Percentiles rank a stretch among this genome's conserved stretches.
Evolutionary conservation across 768 basidiomycete genomes (phyloP).

Genomic region (Auriculariales sp.): DNA sequence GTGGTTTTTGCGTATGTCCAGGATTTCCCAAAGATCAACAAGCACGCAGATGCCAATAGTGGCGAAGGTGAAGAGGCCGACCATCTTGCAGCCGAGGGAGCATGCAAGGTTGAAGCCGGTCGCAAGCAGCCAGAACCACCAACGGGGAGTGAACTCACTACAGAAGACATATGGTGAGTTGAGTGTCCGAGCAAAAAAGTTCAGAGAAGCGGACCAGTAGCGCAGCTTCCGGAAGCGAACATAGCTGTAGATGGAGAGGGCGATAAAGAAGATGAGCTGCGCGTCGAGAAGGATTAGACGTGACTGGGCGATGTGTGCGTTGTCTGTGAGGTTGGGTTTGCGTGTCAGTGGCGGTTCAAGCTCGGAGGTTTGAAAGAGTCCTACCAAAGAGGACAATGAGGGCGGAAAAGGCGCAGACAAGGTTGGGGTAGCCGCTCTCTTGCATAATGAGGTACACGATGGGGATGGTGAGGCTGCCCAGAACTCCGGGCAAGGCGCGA

Average conservation of each 20-base stretch:
- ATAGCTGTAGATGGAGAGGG: conserved; percentile 85
- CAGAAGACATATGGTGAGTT: conserved; percentile 6
- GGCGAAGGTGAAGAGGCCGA: conserved; percentile 81
- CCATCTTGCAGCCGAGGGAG: conserved; percentile 96
- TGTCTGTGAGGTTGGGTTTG: conserved; percentile 39
- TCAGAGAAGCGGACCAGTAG: conserved; percentile 40
- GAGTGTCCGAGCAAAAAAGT: background rate
- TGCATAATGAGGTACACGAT: conserved; percentile 95
- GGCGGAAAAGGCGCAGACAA: conserved; percentile 85
- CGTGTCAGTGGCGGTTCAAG: background rate
- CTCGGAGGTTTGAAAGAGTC: conserved; percentile 14
- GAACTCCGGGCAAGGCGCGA: conserved; percentile 80
- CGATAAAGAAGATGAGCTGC: conserved; percentile 88
- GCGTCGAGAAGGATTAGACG: conserved; percentile 93
- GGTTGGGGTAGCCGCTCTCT: conserved; percentile 88
- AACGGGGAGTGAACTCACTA: conserved; percentile 76
- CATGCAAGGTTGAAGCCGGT: conserved; percentile 93
- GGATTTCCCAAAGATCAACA: conserved; percentile 86
- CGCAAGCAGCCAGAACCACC: conserved; percentile 89
- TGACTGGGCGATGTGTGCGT: conserved; percentile 91
- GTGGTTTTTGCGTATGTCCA: conserved; percentile 70
- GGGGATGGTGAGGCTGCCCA: conserved; percentile 82
- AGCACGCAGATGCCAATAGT: conserved; percentile 83
- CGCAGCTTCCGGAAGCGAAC: conserved; percentile 90
- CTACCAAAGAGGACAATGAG: conserved; percentile 73